Percentiles rank a stretch among this genome's conserved stretches.
Evolutionary conservation across 2,329 filamentous ascomycete genomes (phyloP).

Genomic region (Stachybotrys elegans): DNA sequence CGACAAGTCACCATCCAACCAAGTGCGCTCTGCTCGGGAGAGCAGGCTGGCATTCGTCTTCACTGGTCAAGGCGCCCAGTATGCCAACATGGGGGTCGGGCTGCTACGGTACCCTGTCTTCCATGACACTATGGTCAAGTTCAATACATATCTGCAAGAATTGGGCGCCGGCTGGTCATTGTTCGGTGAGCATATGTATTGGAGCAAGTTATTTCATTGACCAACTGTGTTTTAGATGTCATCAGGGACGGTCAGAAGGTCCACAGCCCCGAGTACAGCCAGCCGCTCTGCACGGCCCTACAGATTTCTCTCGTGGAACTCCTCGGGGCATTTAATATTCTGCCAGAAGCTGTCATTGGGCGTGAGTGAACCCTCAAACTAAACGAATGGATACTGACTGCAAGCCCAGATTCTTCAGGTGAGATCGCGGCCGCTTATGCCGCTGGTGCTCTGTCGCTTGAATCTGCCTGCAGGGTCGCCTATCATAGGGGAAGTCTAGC

Average conservation of each 20-base stretch:
- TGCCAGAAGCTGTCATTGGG: conserved; percentile 30
- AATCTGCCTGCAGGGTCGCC: conserved; percentile 38
- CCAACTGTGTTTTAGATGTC: background rate
- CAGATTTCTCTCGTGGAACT: conserved; percentile 40
- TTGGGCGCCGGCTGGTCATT: conserved; percentile 1
- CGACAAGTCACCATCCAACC: background rate
- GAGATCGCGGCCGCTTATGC: conserved; percentile 42
- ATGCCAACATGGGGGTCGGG: conserved; percentile 24
- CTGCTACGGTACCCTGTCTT: conserved; percentile 12
- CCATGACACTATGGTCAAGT: background rate
- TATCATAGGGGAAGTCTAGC: conserved; percentile 36
- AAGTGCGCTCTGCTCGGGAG: background rate
- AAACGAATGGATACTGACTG: too few species aligned
- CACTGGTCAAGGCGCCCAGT: conserved; percentile 31
- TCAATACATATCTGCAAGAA: conserved; percentile 14
- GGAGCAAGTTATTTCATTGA: too few species aligned
- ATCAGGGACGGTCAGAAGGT: conserved; percentile 12
- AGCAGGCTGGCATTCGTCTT: conserved; percentile 10
- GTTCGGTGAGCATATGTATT: conserved; percentile 2
- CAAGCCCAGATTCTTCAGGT: conserved; percentile 42
- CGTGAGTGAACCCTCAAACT: too few species aligned
- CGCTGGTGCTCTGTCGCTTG: conserved; percentile 34
- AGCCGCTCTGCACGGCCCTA: conserved; percentile 36
- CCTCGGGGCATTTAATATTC: conserved; percentile 32
- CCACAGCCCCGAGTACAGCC: conserved; percentile 28